Evolutionary conservation across 2,329 filamentous ascomycete species (phyloP), one percentile per base, ranked within the genome.

Genomic region (Incumbomyces lentus): DNA sequence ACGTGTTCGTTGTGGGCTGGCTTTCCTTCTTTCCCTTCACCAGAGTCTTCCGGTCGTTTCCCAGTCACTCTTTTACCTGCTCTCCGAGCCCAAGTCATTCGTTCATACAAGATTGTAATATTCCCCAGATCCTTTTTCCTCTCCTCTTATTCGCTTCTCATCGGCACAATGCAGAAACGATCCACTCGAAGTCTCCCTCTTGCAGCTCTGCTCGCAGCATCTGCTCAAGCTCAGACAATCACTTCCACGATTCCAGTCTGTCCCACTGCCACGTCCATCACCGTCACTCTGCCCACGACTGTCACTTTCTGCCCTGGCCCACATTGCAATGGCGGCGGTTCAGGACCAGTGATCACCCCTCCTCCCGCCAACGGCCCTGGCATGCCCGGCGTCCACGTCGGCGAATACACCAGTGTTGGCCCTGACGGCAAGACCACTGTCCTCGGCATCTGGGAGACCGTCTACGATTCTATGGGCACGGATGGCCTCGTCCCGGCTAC

Each of bases 381-480:
- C 13, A 38, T 42, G 46, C 40, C 30, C 33, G 33, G 48, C 47
- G 30, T 42, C 44, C 16, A 48, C 18, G 48, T 55, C 18, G 48
- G 53, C 17, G 48, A 52, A n/a, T 54, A 44, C 34, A 53, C 53
- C 33, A 51, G 52, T 26, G 44, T 58, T 49, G 50, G 50, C 8
- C 41, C 53, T 5, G 49, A 57, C 18, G 55, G 55, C 13, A 48
- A 52, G 30, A 45, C 50, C n/a, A 46, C 47, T n/a, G 48, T 52
- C 34, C 45, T 49, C 32, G 46, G 50, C 17, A 55, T 53, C 18
- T 61, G 60, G 40, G 52, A 52, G 11, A 62, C 60, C 14, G 43
- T 55, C 13, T 61, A 55, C 46, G 34, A 44, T 13, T 49, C 53
- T 4, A 39, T 58, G 22, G 61, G 60, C 47, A 38, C 53, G 7